Evolutionary conservation across 441 rosid species (phyloP).

Genomic region (Sinapis alba): DNA sequence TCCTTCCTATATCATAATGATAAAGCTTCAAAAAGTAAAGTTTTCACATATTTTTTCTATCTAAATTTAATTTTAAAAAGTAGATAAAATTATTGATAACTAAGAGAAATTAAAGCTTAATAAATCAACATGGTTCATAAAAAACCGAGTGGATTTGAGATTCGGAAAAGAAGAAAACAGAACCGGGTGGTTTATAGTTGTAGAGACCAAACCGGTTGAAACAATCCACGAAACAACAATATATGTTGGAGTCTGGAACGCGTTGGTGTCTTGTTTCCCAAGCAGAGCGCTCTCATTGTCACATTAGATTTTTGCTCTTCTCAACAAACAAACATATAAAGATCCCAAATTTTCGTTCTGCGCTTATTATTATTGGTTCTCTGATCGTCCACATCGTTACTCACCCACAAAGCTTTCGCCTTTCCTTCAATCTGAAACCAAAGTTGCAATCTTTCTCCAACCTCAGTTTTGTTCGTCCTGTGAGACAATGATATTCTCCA

Average conservation of each 20-base stretch:
- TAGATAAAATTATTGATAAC: too few species aligned
- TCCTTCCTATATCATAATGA: too few species aligned
- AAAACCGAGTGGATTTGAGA: background rate
- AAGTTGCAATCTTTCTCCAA: slow-evolving; percentile 13
- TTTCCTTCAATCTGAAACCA: slow-evolving; percentile 1
- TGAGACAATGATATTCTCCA: slow-evolving; percentile 61
- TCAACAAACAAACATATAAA: background rate
- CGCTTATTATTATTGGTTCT: background rate
- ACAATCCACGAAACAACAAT: background rate
- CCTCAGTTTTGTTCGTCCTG: slow-evolving; percentile 19
- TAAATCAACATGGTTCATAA: too few species aligned
- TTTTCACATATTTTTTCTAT: too few species aligned
- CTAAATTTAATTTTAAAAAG: too few species aligned
- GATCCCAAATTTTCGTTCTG: slow-evolving; percentile 1
- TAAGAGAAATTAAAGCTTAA: too few species aligned
- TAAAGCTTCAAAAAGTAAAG: too few species aligned
- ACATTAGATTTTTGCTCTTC: background rate
- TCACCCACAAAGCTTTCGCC: background rate
- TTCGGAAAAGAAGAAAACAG: background rate
- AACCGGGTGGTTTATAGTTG: slow-evolving; percentile 11
- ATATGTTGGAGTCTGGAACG: slow-evolving; percentile 26
- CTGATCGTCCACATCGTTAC: slow-evolving; percentile 9
- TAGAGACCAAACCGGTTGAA: slow-evolving; percentile 29
- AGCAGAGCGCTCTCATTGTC: slow-evolving; percentile 1
- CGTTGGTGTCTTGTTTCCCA: slow-evolving; percentile 38